phyloP scores from a whole-genome alignment of 495 filamentous ascomycete genomes.

The Penicillium odoratum region DNA sequence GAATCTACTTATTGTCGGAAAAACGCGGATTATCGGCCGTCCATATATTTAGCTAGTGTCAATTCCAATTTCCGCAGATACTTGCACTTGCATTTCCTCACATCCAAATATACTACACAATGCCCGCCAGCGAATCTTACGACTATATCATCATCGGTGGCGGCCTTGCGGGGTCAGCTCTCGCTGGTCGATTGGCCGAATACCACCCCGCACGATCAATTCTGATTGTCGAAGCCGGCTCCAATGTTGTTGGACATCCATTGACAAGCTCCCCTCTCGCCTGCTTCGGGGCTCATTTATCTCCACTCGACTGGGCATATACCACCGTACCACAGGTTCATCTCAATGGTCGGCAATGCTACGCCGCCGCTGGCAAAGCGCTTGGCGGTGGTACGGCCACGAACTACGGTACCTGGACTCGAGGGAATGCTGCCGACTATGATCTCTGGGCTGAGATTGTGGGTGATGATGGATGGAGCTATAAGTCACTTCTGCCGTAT shows the following conservation, averaged over 20 bases:
- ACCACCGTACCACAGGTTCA: slow-evolving; percentile 30
- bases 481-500: slow-evolving; percentile 28
- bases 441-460: slow-evolving; percentile 38
- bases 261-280: slow-evolving; percentile 12
- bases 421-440: slow-evolving; percentile 36
- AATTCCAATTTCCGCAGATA: too few species aligned
- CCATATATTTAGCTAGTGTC: too few species aligned
- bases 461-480: slow-evolving; percentile 37
- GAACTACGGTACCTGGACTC: slow-evolving; percentile 32
- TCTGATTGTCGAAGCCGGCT: slow-evolving; percentile 31
- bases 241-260: slow-evolving; percentile 21
- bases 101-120: not conserved
- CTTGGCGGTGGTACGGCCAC: slow-evolving; percentile 31
- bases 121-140: not conserved
- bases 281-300: slow-evolving; percentile 18
- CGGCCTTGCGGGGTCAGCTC: slow-evolving; percentile 43
- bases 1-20: too few species aligned
- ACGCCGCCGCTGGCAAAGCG: slow-evolving; percentile 31
- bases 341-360: slow-evolving; percentile 21
- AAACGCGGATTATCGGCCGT: too few species aligned
- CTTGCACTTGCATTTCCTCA: too few species aligned
- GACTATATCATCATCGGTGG: slow-evolving; percentile 45
- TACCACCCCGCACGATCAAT: slow-evolving; percentile 20
- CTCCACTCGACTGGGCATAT: slow-evolving; percentile 37
- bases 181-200: slow-evolving; percentile 35